A percentile compares a stretch with the other conserved stretches of the same genome.
phyloP scores from a whole-genome alignment of 164 flowering plant genomes.

The Vitis rupestris region DNA sequence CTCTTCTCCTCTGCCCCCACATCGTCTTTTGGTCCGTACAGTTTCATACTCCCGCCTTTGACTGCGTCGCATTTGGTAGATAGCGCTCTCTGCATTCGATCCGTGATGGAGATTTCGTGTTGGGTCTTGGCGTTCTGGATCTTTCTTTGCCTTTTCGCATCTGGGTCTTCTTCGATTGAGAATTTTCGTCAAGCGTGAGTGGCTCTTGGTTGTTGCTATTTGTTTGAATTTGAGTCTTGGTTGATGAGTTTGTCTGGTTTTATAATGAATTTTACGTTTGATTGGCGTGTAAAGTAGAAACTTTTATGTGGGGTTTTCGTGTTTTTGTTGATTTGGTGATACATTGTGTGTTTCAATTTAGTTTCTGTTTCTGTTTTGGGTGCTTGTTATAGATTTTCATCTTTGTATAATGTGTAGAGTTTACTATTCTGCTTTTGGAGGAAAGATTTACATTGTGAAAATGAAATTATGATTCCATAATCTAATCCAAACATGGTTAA shows the following conservation, averaged over 20 bases:
- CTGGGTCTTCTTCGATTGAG: slow-evolving; percentile 50
- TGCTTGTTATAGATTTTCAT: not conserved
- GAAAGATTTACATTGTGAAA: no score
- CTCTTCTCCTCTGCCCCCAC: not conserved
- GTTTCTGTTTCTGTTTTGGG: not conserved
- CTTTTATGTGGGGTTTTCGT: not conserved
- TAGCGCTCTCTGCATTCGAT: slow-evolving; percentile 11
- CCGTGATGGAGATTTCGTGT: slow-evolving; percentile 37
- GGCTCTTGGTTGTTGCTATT: slow-evolving; percentile 1
- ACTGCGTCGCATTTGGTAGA: slow-evolving; percentile 8
- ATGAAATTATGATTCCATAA: no score
- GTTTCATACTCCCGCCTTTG: slow-evolving; percentile 4
- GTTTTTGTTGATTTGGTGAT: not conserved
- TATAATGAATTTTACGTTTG: not conserved
- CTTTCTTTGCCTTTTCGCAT: slow-evolving; percentile 31
- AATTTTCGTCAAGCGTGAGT: slow-evolving; percentile 79
- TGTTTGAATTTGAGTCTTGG: not conserved
- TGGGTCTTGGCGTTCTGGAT: slow-evolving; percentile 34
- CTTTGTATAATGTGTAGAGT: no score
- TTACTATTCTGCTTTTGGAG: no score
- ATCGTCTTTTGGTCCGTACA: slow-evolving; percentile 8
- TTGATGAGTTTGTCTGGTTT: not conserved
- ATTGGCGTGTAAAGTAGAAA: not conserved
- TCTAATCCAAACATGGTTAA: no score
- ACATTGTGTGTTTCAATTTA: slow-evolving; percentile 2